phyloP scores from a whole-genome alignment of 306 rosid species.

The Casuarina equisetifolia region DNA sequence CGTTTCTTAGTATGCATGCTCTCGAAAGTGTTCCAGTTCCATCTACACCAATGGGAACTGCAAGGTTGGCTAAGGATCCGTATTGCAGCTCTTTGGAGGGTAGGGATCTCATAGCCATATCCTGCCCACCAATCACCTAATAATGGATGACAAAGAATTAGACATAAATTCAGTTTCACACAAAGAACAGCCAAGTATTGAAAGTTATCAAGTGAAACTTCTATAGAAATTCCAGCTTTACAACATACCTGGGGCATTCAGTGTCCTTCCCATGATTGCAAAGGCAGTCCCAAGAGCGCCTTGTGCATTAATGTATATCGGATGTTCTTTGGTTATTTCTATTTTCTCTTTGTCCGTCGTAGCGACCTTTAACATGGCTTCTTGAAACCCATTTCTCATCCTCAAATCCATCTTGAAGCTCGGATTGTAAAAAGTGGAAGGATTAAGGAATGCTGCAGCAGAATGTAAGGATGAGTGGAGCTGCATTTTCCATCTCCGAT shows the following conservation, averaged over 20 bases:
- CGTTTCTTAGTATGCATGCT: slow-evolving; percentile 48
- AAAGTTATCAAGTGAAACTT: neutral
- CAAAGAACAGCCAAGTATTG: too few relatives aligned
- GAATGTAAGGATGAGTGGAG: slow-evolving; percentile 60
- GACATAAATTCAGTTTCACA: slow-evolving; percentile 3
- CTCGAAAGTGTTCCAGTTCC: slow-evolving; percentile 65
- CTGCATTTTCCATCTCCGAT: slow-evolving; percentile 63
- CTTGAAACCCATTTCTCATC: slow-evolving; percentile 68
- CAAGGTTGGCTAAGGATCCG: slow-evolving; percentile 72
- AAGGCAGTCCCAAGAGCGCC: slow-evolving; percentile 78
- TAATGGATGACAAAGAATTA: slow-evolving; percentile 20
- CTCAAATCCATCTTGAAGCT: slow-evolving; percentile 50
- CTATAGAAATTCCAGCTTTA: slow-evolving; percentile 5
- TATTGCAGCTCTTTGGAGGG: slow-evolving; percentile 62
- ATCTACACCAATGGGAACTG: slow-evolving; percentile 63
- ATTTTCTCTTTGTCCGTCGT: slow-evolving; percentile 43
- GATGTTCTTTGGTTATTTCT: slow-evolving; percentile 64
- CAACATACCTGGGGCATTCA: slow-evolving; percentile 67
- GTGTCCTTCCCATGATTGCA: slow-evolving; percentile 61
- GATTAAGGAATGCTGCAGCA: slow-evolving; percentile 77
- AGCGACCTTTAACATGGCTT: slow-evolving; percentile 57
- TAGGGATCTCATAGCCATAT: slow-evolving; percentile 70
- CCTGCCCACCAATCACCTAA: slow-evolving; percentile 80
- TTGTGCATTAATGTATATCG: slow-evolving; percentile 53
- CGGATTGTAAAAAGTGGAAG: slow-evolving; percentile 52